These are phyloP conservation scores for Collybia sordida DNA, from an alignment of 768 basidiomycete genomes.

Conservation along the genomic window DNA sequence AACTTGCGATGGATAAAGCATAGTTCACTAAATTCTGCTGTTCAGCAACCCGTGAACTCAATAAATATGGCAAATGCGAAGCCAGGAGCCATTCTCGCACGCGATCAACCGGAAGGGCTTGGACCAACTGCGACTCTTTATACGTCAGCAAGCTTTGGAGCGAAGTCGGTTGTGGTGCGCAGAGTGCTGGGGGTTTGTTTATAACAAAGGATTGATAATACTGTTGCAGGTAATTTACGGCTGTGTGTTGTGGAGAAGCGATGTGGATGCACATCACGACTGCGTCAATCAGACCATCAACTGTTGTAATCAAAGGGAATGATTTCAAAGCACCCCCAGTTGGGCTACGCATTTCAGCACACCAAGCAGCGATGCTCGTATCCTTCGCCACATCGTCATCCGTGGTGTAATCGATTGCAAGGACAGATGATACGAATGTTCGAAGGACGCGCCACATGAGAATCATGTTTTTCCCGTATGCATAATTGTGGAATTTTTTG, in stretches of 20 bases:
- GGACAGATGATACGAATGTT: neutral
- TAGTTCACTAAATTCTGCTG: constrained; percentile 23
- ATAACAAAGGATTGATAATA: constrained; percentile 31
- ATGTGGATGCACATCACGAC: constrained; percentile 32
- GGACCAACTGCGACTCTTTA: constrained; percentile 18
- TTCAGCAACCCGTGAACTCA: constrained; percentile 24
- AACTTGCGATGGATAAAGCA: constrained; percentile 7
- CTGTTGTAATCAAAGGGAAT: constrained; percentile 24
- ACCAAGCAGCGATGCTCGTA: constrained; percentile 16
- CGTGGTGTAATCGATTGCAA: constrained; percentile 1
- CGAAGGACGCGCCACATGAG: constrained; percentile 25
- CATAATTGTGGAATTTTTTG: constrained; percentile 28
- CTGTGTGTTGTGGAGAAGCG: constrained; percentile 30
- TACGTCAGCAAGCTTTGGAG: constrained; percentile 16
- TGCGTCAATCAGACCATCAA: constrained; percentile 25
- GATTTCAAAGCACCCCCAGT: constrained; percentile 19
- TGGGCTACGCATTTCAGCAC: constrained; percentile 21
- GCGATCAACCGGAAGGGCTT: constrained; percentile 20
- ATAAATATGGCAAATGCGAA: constrained; percentile 27
- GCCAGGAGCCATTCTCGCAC: constrained; percentile 25
- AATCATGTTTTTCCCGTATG: constrained; percentile 23
- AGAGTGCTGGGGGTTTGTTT: constrained; percentile 28
- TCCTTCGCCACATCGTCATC: constrained; percentile 21
- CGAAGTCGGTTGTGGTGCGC: constrained; percentile 19
- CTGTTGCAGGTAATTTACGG: constrained; percentile 33